Percentiles rank a stretch among this genome's conserved stretches.
Evolutionary conservation across 2,329 filamentous ascomycete species (phyloP).

Genomic region (Pezicula neosporulosa): DNA sequence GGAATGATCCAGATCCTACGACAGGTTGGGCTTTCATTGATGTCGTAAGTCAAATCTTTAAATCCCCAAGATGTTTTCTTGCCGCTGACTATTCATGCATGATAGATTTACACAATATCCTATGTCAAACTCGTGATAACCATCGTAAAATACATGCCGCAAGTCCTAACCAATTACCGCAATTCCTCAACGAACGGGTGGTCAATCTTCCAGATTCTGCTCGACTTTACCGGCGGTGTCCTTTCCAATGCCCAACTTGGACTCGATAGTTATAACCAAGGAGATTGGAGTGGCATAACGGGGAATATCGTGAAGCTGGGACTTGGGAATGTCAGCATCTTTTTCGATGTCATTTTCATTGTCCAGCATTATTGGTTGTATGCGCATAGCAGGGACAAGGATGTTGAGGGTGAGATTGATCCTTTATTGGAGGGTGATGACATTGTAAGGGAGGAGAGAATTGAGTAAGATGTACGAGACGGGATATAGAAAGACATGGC

Average conservation of each 20-base stretch:
- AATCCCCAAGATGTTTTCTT: neutral
- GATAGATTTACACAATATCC: slow-evolving; percentile 59
- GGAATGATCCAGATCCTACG: slow-evolving; percentile 34
- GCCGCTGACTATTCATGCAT: neutral
- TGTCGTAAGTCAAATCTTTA: slow-evolving; percentile 31
- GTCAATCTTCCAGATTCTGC: slow-evolving; percentile 79
- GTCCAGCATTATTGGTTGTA: slow-evolving; percentile 87
- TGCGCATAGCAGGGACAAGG: slow-evolving; percentile 17
- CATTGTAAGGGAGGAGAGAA: slow-evolving; percentile 8
- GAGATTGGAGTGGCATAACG: slow-evolving; percentile 85
- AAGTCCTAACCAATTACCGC: slow-evolving; percentile 77
- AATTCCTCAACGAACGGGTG: slow-evolving; percentile 85
- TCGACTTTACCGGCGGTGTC: slow-evolving; percentile 79
- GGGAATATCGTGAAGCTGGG: slow-evolving; percentile 91
- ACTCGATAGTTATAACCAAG: slow-evolving; percentile 80
- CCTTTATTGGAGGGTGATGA: slow-evolving; percentile 12
- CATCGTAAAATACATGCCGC: slow-evolving; percentile 88
- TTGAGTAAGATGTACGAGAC: slow-evolving; percentile 6
- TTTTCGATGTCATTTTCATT: slow-evolving; percentile 86
- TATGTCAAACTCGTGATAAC: slow-evolving; percentile 90
- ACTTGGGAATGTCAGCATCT: slow-evolving; percentile 78
- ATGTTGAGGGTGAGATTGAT: neutral
- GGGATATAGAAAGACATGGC: neutral
- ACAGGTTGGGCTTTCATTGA: slow-evolving; percentile 60
- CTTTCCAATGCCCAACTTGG: slow-evolving; percentile 78